Evolutionary conservation across 2,329 filamentous ascomycete species (phyloP).

Genomic region (Ophiosphaerella herpotricha): DNA sequence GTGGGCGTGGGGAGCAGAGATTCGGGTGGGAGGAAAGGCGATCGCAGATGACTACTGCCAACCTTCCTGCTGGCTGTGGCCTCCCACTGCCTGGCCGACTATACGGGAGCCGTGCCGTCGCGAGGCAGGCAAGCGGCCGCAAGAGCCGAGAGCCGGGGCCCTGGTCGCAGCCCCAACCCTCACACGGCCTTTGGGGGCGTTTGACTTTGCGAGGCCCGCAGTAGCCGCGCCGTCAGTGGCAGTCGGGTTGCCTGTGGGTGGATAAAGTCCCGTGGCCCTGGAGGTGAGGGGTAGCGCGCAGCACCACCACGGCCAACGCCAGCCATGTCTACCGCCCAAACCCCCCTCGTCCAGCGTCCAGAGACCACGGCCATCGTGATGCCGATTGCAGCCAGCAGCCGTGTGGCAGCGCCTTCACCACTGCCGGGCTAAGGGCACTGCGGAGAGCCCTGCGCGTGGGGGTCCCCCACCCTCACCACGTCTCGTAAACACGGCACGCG

Average conservation of each 20-base stretch:
- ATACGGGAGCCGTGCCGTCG: slow-evolving; percentile 12
- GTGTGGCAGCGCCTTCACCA: slow-evolving; percentile 1
- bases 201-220: slow-evolving; percentile 19
- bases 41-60: neutral
- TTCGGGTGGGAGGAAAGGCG: slow-evolving; percentile 12
- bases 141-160: too few species aligned
- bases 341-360: too few species aligned
- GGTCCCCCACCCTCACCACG: slow-evolving; percentile 11
- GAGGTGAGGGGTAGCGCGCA: slow-evolving; percentile 18
- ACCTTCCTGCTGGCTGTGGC: neutral
- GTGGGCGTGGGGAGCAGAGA: slow-evolving; percentile 22
- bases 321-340: too few species aligned
- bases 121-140: too few species aligned
- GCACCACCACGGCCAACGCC: too few species aligned
- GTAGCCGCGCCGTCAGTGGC: slow-evolving; percentile 35
- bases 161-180: too few species aligned
- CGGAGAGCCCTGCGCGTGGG: slow-evolving; percentile 13
- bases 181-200: too few species aligned
- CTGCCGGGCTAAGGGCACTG: slow-evolving; percentile 19
- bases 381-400: neutral
- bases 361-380: too few species aligned
- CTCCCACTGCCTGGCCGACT: neutral
- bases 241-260: slow-evolving; percentile 8
- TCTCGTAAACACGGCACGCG: slow-evolving; percentile 15
- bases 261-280: slow-evolving; percentile 10